A percentile compares a stretch with the other conserved stretches of the same genome.
Conservation (phyloP, 176 grass and related monocot species). For the Thinopyrum elongatum region DNA sequence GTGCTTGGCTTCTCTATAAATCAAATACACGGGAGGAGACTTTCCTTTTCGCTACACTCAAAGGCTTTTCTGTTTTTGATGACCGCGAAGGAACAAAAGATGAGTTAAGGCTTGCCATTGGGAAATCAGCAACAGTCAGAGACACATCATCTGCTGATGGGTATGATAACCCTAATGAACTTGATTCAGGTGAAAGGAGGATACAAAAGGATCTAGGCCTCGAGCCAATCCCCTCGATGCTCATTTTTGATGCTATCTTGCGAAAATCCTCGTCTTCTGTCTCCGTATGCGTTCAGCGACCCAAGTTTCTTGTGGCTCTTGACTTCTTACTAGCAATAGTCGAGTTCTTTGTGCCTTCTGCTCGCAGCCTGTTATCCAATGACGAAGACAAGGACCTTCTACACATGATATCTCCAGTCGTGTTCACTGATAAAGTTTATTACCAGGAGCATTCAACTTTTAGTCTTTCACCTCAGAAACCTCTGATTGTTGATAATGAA, state of each 20-base stretch:
- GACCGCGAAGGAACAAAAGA: conserved; percentile 98
- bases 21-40: conserved; percentile 70
- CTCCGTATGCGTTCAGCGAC: conserved; percentile 76
- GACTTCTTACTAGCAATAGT: conserved; percentile 86
- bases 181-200: conserved; percentile 53
- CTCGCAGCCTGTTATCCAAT: conserved; percentile 65
- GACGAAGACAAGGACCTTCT: conserved; percentile 74
- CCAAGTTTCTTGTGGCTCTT: conserved; percentile 93
- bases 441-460: conserved; percentile 54
- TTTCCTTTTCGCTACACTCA: conserved; percentile 92
- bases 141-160: conserved; percentile 50
- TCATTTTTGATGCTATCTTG: conserved; percentile 85
- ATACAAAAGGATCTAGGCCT: conserved; percentile 61
- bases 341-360: conserved; percentile 94
- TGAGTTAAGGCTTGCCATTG: conserved; percentile 94
- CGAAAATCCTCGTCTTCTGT: conserved; percentile 60
- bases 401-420: conserved; percentile 57
- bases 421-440: conserved; percentile 75
- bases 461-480: conserved; percentile 80
- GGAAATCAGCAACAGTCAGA: conserved; percentile 69
- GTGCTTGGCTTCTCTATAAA: conserved; percentile 97
- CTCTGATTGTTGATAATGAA: conserved; percentile 91
- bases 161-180: conserved; percentile 40
- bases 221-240: conserved; percentile 85
- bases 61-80: conserved; percentile 97